phyloP scores from a whole-genome alignment of 2,329 filamentous ascomycete species.

The Sclerotinia nivalis region DNA sequence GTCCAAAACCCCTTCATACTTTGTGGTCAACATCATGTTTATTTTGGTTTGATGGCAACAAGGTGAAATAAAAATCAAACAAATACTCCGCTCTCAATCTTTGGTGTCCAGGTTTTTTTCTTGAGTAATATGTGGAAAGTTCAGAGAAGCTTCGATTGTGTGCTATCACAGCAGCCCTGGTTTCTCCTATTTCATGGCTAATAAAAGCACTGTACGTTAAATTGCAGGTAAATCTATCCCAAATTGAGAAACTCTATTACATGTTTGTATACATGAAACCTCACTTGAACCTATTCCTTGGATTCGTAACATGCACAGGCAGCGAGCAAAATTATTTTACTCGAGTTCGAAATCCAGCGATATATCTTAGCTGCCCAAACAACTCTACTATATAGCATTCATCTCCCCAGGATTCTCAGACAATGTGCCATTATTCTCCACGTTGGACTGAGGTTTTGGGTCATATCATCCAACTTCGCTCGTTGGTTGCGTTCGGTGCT shows the following conservation, averaged over 20 bases:
- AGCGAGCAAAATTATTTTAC: background rate
- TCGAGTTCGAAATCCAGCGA: background rate
- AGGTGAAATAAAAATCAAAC: background rate
- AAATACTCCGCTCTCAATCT: background rate
- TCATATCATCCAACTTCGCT: background rate
- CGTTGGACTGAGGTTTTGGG: background rate
- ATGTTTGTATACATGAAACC: background rate
- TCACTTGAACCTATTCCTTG: background rate
- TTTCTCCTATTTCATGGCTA: background rate
- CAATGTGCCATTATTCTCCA: background rate
- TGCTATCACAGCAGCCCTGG: too few species aligned
- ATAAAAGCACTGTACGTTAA: background rate
- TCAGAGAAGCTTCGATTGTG: background rate
- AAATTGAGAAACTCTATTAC: background rate
- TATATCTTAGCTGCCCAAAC: background rate
- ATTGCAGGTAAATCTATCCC: background rate
- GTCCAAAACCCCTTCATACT: background rate
- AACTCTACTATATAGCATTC: background rate
- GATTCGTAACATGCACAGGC: background rate
- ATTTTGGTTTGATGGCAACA: background rate
- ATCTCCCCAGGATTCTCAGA: background rate
- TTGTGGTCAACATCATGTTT: background rate
- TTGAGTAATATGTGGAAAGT: background rate
- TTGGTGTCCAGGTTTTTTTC: background rate
- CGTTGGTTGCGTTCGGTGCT: background rate